phyloP scores from a whole-genome alignment of 192 early-diverging fungal species.

The Podila verticillata region DNA sequence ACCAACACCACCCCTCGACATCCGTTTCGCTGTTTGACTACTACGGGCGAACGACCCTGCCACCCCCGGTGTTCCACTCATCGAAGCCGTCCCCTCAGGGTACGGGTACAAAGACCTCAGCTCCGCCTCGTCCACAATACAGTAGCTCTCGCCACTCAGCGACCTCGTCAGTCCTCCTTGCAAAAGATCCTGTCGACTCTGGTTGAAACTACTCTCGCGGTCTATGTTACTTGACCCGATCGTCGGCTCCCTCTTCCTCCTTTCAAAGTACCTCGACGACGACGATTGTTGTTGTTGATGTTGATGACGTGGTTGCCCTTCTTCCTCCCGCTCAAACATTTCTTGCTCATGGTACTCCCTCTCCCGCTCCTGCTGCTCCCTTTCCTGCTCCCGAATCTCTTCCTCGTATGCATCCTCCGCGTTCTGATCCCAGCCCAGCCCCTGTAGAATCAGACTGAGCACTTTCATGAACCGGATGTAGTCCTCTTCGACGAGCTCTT shows the following conservation, averaged over 20 bases:
- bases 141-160: constrained; percentile 24
- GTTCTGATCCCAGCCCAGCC: constrained; percentile 51
- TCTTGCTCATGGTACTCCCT: constrained; percentile 3
- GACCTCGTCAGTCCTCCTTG: not conserved
- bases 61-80: not conserved
- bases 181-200: not conserved
- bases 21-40: not conserved
- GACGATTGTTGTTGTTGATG: no score
- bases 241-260: no score
- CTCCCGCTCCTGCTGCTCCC: not conserved
- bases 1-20: constrained; percentile 4
- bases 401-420: constrained; percentile 41
- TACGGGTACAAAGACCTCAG: not conserved
- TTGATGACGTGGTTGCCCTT: not conserved
- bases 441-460: constrained; percentile 55
- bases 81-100: not conserved
- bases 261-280: not conserved
- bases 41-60: not conserved
- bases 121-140: constrained; percentile 12
- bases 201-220: not conserved
- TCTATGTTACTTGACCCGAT: not conserved
- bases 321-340: not conserved
- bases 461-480: constrained; percentile 64
- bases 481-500: constrained; percentile 49
- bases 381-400: constrained; percentile 13